Evolutionary conservation across 306 rosid genomes (phyloP).

Genomic region (Notholithocarpus densiflorus): DNA sequence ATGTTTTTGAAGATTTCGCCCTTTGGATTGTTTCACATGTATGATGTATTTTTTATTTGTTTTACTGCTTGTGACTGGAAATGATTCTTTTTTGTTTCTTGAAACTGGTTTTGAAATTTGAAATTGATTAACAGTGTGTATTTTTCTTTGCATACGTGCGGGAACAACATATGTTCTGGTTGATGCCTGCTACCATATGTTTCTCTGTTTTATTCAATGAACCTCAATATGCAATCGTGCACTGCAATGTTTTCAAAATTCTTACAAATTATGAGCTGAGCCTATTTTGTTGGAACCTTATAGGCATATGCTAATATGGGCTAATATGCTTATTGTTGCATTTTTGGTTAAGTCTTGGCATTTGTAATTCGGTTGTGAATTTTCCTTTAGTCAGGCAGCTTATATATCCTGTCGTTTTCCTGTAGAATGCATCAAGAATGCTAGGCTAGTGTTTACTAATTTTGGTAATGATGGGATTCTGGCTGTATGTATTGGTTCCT

Average conservation of each 20-base stretch:
- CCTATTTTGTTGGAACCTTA: not conserved
- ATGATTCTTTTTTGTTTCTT: constrained; percentile 28
- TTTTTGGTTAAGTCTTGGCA: not conserved
- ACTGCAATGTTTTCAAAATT: not conserved
- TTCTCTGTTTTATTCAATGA: not conserved
- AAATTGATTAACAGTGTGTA: not conserved
- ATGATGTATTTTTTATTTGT: constrained; percentile 28
- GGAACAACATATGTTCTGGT: not conserved
- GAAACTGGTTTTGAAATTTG: constrained; percentile 4
- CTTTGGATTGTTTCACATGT: constrained; percentile 27
- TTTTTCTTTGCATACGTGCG: not conserved
- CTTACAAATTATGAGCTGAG: not conserved
- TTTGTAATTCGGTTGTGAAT: not conserved
- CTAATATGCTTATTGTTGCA: not conserved
- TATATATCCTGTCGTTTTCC: not conserved
- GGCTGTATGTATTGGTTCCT: not conserved
- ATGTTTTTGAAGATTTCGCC: constrained; percentile 12
- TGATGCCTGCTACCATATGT: not conserved
- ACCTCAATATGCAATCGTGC: not conserved
- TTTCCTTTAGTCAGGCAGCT: not conserved
- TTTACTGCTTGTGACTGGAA: constrained; percentile 27
- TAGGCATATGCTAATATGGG: not conserved
- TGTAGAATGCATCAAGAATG: not conserved
- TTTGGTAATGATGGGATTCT: not conserved
- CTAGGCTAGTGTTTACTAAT: not conserved